Conservation (phyloP, 257 asterid genomes). For the Salvia rosmarinus region DNA sequence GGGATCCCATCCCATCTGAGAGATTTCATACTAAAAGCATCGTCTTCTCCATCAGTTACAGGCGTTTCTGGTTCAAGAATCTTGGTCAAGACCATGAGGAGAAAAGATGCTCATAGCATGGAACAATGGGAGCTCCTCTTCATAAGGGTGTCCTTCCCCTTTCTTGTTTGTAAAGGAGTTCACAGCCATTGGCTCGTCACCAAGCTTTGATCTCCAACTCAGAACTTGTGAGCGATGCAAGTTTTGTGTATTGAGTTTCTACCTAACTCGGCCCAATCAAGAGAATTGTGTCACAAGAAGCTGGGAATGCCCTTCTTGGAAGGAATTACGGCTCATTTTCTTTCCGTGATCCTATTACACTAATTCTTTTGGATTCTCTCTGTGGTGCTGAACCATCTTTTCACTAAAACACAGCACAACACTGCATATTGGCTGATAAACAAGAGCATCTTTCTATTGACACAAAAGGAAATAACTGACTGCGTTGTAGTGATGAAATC, state of each 20-base stretch:
- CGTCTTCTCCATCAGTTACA: conserved; percentile 62
- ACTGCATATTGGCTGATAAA: conserved; percentile 55
- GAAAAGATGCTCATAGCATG: conserved; percentile 77
- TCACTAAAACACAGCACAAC: conserved; percentile 51
- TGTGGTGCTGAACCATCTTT: conserved; percentile 55
- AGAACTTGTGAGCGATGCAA: conserved; percentile 84
- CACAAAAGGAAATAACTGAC: conserved; percentile 39
- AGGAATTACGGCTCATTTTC: conserved; percentile 76
- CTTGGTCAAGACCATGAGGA: conserved; percentile 40
- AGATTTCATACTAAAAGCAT: conserved; percentile 29
- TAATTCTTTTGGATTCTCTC: conserved; percentile 46
- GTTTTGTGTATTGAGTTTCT: conserved; percentile 61
- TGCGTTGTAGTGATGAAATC: conserved; percentile 55
- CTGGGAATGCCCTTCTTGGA: conserved; percentile 70
- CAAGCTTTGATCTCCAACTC: conserved; percentile 73
- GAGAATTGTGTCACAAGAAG: conserved; percentile 33
- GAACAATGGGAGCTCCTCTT: conserved; percentile 87
- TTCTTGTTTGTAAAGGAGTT: conserved; percentile 74
- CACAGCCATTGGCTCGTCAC: conserved; percentile 79
- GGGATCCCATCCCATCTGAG: conserved; percentile 15
- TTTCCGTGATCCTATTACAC: conserved; percentile 59
- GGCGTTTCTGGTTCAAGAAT: conserved; percentile 53
- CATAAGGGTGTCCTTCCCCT: conserved; percentile 89
- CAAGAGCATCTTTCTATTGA: conserved; percentile 38
- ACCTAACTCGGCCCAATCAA: conserved; percentile 41